Conservation (phyloP, 345 rosid species). For the Abelmoschus esculentus region DNA sequence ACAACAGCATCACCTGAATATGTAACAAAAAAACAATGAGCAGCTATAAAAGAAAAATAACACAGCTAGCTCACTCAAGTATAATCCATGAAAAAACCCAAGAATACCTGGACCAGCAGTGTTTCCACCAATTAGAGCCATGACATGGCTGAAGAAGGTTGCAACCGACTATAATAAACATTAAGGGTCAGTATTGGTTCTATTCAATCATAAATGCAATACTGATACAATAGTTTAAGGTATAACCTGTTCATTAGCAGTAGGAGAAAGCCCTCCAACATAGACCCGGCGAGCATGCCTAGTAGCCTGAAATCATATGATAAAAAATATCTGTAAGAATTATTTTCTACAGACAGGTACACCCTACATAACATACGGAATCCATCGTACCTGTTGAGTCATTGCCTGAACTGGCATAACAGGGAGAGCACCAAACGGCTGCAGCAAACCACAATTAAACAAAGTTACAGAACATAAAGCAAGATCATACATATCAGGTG, state of each 20-base stretch:
- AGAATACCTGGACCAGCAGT: conserved; percentile 89
- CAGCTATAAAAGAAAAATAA: background rate
- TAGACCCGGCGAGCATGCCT: conserved; percentile 99
- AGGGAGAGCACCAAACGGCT: conserved; percentile 77
- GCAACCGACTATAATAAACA: conserved; percentile 68
- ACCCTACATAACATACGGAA: background rate
- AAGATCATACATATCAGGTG: background rate
- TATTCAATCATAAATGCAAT: background rate
- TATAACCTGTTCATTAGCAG: conserved; percentile 93
- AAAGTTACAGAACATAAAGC: conserved; percentile 15
- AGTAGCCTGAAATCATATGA: conserved; percentile 58
- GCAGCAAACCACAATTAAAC: conserved; percentile 21
- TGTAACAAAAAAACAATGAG: conserved; percentile 17
- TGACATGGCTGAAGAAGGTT: conserved; percentile 86
- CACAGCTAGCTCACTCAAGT: background rate
- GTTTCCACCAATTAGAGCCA: conserved; percentile 98
- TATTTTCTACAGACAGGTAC: background rate
- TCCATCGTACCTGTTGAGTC: conserved; percentile 86
- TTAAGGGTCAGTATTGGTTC: conserved; percentile 14
- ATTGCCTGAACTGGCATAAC: conserved; percentile 94
- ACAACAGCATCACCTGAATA: conserved; percentile 92
- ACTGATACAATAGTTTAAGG: background rate
- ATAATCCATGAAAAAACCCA: background rate
- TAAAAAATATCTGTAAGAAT: background rate
- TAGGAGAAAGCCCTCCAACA: conserved; percentile 96